These are phyloP conservation scores for Cyclocybe aegerita DNA, from an alignment of 768 basidiomycete species.

Conservation along the genomic window DNA sequence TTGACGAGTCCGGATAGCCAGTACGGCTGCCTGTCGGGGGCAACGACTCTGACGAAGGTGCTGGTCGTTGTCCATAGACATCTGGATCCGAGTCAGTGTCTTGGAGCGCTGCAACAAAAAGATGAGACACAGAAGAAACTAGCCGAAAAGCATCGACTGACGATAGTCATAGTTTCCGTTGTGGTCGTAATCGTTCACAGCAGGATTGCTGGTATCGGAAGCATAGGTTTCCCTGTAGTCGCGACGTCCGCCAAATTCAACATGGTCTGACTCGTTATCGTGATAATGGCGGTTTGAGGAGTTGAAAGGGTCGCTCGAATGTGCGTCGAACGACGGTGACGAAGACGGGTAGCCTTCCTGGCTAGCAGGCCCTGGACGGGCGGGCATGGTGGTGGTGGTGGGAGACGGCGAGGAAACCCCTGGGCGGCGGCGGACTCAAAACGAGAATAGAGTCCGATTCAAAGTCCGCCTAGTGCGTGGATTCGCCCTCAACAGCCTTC, in stretches of 20 bases:
- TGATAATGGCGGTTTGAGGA: conserved; percentile 51
- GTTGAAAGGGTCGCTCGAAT: conserved; percentile 69
- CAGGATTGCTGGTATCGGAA: conserved; percentile 69
- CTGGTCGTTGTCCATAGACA: conserved; percentile 67
- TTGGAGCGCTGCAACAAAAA: conserved; percentile 52
- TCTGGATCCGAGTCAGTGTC: conserved; percentile 86
- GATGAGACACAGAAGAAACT: conserved; percentile 18
- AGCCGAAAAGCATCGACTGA: conserved; percentile 24
- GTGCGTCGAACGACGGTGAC: conserved; percentile 57
- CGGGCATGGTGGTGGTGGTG: conserved; percentile 43
- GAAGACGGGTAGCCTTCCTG: conserved; percentile 67
- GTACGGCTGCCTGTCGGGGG: conserved; percentile 46
- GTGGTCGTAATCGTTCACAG: conserved; percentile 69
- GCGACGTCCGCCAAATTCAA: conserved; percentile 57
- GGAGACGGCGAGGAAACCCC: conserved; percentile 20
- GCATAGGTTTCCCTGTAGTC: conserved; percentile 55
- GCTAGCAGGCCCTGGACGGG: conserved; percentile 54
- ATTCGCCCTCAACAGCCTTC: too few relatives aligned
- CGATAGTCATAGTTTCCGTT: conserved; percentile 67
- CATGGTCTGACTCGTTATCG: conserved; percentile 75
- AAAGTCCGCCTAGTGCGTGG: too few relatives aligned
- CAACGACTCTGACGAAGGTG: conserved; percentile 76
- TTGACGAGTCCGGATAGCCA: conserved; percentile 67
- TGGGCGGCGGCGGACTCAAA: conserved; percentile 6
- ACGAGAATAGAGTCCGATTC: neutral